Evolutionary conservation across 305 asterid genomes (phyloP).

Genomic region (Fraxinus platypoda): DNA sequence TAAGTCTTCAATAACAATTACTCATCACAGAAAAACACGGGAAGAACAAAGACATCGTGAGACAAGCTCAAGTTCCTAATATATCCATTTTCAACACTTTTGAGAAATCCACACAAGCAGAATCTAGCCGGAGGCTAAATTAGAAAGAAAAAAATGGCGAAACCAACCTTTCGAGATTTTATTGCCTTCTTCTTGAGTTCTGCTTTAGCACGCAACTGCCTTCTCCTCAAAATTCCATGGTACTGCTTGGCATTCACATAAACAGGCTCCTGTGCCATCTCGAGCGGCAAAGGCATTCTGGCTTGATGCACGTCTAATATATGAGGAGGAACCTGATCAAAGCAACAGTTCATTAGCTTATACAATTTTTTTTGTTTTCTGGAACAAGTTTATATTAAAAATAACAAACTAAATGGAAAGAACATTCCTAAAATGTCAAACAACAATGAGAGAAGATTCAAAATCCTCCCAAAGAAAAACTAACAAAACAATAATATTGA

Average conservation of each 20-base stretch:
- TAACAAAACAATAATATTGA: neutral
- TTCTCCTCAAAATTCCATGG: constrained; percentile 66
- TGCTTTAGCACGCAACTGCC: constrained; percentile 79
- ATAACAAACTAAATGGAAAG: neutral
- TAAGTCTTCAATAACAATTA: neutral
- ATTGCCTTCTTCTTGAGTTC: constrained; percentile 71
- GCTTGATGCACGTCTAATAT: constrained; percentile 45
- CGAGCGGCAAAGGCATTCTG: constrained; percentile 74
- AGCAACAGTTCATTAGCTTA: neutral
- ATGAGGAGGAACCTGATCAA: constrained; percentile 51
- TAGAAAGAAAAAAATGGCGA: neutral
- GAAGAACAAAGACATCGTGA: neutral
- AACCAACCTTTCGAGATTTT: constrained; percentile 60
- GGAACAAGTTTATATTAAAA: neutral
- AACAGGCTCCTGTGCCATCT: constrained; percentile 73
- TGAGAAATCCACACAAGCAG: neutral
- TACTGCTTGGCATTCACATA: constrained; percentile 81
- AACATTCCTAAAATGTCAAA: neutral
- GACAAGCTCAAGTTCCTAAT: neutral
- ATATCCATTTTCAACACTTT: neutral
- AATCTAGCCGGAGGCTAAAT: neutral
- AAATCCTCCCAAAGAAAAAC: neutral
- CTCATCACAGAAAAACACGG: neutral
- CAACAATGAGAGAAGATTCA: neutral
- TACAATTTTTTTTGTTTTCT: neutral